phyloP scores from a whole-genome alignment of 805 yeast species.

The Ogataea methylovora region DNA sequence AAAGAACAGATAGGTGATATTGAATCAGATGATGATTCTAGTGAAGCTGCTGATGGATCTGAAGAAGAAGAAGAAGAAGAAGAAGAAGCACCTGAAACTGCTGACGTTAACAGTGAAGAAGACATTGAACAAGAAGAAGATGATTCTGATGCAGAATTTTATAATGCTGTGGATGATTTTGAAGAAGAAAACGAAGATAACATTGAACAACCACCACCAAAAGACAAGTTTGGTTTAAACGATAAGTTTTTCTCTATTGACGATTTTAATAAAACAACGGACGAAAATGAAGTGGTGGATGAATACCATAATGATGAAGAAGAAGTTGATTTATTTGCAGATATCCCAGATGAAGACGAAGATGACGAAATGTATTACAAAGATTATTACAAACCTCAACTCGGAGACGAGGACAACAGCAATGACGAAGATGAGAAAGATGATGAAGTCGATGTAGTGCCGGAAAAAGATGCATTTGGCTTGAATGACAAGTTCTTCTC shows the following conservation, averaged over 20 bases:
- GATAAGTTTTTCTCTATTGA: slow-evolving; percentile 74
- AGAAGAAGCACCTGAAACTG: slow-evolving; percentile 15
- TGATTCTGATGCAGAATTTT: slow-evolving; percentile 20
- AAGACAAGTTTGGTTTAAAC: slow-evolving; percentile 55
- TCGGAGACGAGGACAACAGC: slow-evolving; percentile 4
- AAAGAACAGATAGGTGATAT: slow-evolving; percentile 26
- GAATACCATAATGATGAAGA: slow-evolving; percentile 20
- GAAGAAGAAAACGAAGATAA: slow-evolving; percentile 21
- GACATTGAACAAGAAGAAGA: slow-evolving; percentile 14
- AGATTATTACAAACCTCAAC: slow-evolving; percentile 6
- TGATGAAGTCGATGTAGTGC: slow-evolving; percentile 12
- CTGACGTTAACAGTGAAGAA: slow-evolving; percentile 19
- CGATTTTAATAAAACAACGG: slow-evolving; percentile 67
- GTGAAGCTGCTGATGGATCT: slow-evolving; percentile 17
- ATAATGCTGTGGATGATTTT: slow-evolving; percentile 19
- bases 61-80: slow-evolving; percentile 16
- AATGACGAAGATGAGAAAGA: slow-evolving; percentile 9
- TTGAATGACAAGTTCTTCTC: slow-evolving; percentile 81
- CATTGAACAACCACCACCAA: slow-evolving; percentile 13
- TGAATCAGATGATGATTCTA: slow-evolving; percentile 17
- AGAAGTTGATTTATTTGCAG: slow-evolving; percentile 21
- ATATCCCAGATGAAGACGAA: slow-evolving; percentile 14
- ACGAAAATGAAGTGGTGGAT: slow-evolving; percentile 18
- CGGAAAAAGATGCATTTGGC: slow-evolving; percentile 48
- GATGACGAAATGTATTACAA: slow-evolving; percentile 7